These are phyloP conservation scores for Penicillium crystallinum DNA, from an alignment of 495 filamentous ascomycete genomes.

Conservation along the genomic window DNA sequence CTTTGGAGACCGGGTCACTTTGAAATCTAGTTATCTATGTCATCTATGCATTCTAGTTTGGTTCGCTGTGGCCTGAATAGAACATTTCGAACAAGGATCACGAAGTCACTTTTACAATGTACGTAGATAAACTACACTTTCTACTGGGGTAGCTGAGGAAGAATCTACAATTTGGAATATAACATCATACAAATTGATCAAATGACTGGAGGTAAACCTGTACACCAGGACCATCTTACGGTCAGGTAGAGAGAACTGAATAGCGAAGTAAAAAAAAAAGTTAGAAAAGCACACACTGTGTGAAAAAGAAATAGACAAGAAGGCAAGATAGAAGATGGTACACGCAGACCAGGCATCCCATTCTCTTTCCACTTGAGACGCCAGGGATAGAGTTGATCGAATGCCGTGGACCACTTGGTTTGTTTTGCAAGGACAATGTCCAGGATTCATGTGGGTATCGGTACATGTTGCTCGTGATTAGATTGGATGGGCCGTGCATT, in stretches of 20 bases:
- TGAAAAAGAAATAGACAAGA: conserved; percentile 12
- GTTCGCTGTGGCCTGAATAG: not conserved
- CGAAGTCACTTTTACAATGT: not conserved
- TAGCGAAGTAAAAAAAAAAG: conserved; percentile 2
- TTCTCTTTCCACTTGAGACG: not conserved
- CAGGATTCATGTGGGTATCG: conserved; percentile 19
- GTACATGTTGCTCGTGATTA: conserved; percentile 25
- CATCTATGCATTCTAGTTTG: not conserved
- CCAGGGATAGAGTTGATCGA: not conserved
- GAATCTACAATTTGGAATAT: not conserved
- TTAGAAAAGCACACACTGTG: conserved; percentile 13
- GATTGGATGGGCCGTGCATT: conserved; percentile 9
- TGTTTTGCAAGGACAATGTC: conserved; percentile 6
- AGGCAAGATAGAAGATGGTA: conserved; percentile 8
- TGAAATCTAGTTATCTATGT: not conserved
- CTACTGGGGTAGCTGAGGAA: not conserved
- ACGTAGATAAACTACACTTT: not conserved
- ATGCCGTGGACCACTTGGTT: conserved; percentile 3
- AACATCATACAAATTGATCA: not conserved
- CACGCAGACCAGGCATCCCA: conserved; percentile 13
- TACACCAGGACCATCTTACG: conserved; percentile 1
- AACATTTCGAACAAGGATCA: not conserved
- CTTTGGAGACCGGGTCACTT: not conserved
- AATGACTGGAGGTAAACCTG: conserved; percentile 5
- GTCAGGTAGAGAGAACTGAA: not conserved